These are phyloP conservation scores for Saccharomycopsis sp. DNA, from an alignment of 805 yeast genomes.

Conservation along the genomic window DNA sequence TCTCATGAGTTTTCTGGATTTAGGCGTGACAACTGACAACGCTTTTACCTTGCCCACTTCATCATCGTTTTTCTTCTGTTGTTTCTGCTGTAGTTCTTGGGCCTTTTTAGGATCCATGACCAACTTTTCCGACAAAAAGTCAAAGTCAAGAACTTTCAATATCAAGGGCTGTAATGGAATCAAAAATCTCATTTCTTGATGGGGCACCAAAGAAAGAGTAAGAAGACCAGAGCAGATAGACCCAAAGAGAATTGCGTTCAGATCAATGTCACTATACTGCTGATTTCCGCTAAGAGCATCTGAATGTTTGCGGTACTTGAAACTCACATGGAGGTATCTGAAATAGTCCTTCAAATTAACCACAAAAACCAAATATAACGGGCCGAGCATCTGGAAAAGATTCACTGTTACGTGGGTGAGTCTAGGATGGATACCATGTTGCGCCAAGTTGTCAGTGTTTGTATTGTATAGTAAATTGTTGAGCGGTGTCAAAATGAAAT, in stretches of 20 bases:
- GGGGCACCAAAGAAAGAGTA: conserved; percentile 68
- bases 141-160: conserved; percentile 23
- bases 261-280: conserved; percentile 5
- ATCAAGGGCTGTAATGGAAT: conserved; percentile 70
- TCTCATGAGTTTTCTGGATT: conserved; percentile 13
- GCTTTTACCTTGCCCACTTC: conserved; percentile 6
- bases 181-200: conserved; percentile 89
- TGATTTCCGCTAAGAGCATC: conserved; percentile 1
- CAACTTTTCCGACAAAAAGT: conserved; percentile 17
- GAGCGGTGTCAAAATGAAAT: conserved; percentile 58
- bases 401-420: conserved; percentile 71
- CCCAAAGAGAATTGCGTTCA: conserved; percentile 49
- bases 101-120: not conserved
- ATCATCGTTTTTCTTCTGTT: not conserved
- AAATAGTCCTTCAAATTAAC: conserved; percentile 14
- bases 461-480: conserved; percentile 74
- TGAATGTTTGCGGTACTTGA: not conserved
- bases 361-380: conserved; percentile 33
- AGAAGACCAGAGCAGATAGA: conserved; percentile 56
- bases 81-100: not conserved
- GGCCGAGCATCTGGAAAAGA: conserved; percentile 78
- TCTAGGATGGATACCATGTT: conserved; percentile 79
- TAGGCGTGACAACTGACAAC: conserved; percentile 17
- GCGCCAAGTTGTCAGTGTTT: conserved; percentile 47
- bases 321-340: conserved; percentile 1